A percentile compares a stretch with the other conserved stretches of the same genome.
phyloP scores from a whole-genome alignment of 192 early-diverging fungal genomes.

The Backusella morwellensis region DNA sequence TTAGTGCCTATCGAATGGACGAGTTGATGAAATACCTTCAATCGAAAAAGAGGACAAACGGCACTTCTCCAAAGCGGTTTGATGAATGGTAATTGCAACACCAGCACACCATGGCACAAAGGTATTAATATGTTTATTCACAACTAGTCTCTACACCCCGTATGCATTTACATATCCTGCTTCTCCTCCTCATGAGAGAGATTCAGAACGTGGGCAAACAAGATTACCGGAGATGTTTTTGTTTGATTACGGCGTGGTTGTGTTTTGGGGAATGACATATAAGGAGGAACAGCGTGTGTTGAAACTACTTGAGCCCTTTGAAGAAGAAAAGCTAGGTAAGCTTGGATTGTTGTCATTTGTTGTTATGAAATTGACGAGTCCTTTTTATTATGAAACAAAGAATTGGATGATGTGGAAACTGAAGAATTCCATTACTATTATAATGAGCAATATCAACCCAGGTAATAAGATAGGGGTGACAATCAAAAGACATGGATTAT shows the following conservation, averaged over 20 bases:
- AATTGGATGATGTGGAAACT: constrained; percentile 68
- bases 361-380: no score
- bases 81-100: constrained; percentile 67
- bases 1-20: constrained; percentile 68
- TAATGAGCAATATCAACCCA: constrained; percentile 60
- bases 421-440: constrained; percentile 83
- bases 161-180: constrained; percentile 44
- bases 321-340: constrained; percentile 68
- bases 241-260: constrained; percentile 94
- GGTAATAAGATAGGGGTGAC: constrained; percentile 29
- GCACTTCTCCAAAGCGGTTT: constrained; percentile 68
- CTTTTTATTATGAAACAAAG: constrained; percentile 27
- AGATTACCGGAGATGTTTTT: constrained; percentile 69
- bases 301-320: constrained; percentile 66
- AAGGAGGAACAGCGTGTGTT: constrained; percentile 78
- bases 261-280: constrained; percentile 94
- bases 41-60: constrained; percentile 57
- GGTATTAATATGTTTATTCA: not conserved
- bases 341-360: no score
- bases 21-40: constrained; percentile 76
- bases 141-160: constrained; percentile 50
- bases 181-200: constrained; percentile 38
- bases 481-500: not conserved
- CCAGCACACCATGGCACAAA: not conserved
- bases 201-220: not conserved